Evolutionary conservation across 78 protist species (phyloP).

Genomic region (Salpingoeca rosetta): DNA sequence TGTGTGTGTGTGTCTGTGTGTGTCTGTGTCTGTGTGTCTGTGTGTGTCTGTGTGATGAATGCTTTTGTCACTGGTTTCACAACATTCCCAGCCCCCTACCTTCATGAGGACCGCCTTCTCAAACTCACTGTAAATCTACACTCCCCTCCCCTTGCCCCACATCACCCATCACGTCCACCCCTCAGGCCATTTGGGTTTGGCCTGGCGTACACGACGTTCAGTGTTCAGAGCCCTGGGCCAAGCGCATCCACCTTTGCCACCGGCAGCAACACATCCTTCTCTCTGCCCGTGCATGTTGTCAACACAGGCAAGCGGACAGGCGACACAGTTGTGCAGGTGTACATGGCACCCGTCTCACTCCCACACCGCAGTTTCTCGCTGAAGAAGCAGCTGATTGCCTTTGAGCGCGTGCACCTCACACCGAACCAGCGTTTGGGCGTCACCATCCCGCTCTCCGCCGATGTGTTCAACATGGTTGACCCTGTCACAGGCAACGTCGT

Average conservation of each 20-base stretch:
- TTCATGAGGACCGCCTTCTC: too few relatives aligned
- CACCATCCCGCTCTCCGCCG: background rate
- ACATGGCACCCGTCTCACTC: background rate
- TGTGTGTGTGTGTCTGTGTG: background rate
- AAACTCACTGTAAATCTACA: background rate
- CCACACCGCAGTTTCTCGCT: background rate
- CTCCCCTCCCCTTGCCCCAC: background rate
- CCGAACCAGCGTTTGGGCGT: background rate
- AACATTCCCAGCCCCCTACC: too few relatives aligned
- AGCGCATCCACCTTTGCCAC: background rate
- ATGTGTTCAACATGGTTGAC: background rate
- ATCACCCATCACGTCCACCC: too few relatives aligned
- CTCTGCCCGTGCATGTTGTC: background rate
- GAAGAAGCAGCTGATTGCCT: background rate
- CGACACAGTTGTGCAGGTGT: background rate
- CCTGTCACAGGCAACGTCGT: background rate
- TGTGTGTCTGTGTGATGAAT: background rate
- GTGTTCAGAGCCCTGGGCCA: background rate
- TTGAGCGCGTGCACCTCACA: background rate
- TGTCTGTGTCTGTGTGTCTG: background rate
- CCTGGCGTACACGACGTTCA: slow-evolving; percentile 13
- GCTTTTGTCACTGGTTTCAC: background rate
- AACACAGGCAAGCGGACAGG: background rate
- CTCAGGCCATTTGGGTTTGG: slow-evolving; percentile 9
- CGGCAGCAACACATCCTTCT: background rate